Percentiles rank a stretch among this genome's conserved stretches.
Conservation (phyloP, 2,329 filamentous ascomycete genomes). For the Myotisia sp. region DNA sequence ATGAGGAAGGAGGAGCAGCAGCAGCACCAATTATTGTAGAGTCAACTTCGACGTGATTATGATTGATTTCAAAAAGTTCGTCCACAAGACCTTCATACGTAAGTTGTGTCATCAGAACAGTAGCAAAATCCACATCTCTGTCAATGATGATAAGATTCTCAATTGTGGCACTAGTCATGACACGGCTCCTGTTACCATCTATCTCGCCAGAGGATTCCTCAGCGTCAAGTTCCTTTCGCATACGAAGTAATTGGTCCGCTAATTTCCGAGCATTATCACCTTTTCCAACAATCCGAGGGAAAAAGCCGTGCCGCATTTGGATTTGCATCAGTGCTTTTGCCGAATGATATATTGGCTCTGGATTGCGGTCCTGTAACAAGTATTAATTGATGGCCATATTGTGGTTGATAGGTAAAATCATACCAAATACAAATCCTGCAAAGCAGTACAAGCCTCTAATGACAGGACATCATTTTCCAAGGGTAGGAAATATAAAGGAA, state of each 20-base stretch:
- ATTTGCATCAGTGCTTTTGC: conserved; percentile 89
- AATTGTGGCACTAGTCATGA: conserved; percentile 72
- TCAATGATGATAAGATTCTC: conserved; percentile 93
- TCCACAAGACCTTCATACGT: conserved; percentile 96
- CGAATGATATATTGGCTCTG: conserved; percentile 75
- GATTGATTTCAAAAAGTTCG: conserved; percentile 78
- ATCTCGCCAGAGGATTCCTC: conserved; percentile 53
- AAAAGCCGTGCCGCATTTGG: conserved; percentile 81
- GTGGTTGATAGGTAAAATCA: conserved; percentile 12
- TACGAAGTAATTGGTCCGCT: conserved; percentile 71
- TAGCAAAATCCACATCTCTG: conserved; percentile 86
- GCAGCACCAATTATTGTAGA: conserved; percentile 72
- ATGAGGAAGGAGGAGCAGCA: conserved; percentile 39
- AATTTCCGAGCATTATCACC: conserved; percentile 85
- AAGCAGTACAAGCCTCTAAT: conserved; percentile 74
- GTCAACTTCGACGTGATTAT: conserved; percentile 88
- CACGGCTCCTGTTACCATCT: conserved; percentile 43
- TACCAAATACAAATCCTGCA: conserved; percentile 71
- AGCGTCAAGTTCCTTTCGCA: conserved; percentile 80
- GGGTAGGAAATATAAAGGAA: conserved; percentile 79
- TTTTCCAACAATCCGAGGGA: conserved; percentile 88
- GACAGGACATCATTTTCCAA: conserved; percentile 85
- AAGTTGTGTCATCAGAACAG: conserved; percentile 78
- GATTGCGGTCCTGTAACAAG: conserved; percentile 58
- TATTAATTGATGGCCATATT: conserved; percentile 15